Evolutionary conservation across 805 yeast genomes (phyloP).

Genomic region (Zygoascus biomembranicola): DNA sequence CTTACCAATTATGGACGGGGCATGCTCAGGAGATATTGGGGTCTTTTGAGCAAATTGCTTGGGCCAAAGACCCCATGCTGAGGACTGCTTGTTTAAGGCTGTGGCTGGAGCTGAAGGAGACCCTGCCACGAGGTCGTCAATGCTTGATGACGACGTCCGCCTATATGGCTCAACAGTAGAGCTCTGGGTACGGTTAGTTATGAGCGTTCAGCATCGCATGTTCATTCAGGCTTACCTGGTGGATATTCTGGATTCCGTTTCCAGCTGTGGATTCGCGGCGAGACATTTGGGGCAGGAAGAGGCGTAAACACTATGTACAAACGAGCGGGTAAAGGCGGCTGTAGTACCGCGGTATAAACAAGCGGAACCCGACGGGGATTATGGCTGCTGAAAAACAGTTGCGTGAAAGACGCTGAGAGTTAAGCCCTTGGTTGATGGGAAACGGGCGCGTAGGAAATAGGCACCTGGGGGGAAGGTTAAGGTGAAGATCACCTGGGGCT

Average conservation of each 20-base stretch:
- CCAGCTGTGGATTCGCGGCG: not conserved
- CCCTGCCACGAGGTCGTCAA: constrained; percentile 1
- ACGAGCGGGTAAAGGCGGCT: not conserved
- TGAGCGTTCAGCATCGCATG: not conserved
- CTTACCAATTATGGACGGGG: not conserved
- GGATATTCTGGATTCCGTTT: not conserved
- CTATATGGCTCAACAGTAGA: not conserved
- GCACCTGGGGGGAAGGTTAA: too few species aligned
- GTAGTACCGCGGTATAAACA: too few species aligned
- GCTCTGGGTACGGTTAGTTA: not conserved
- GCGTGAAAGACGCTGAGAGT: too few species aligned
- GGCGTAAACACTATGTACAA: not conserved
- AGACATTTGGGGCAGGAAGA: not conserved
- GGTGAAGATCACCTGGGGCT: too few species aligned
- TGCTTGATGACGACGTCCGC: constrained; percentile 2
- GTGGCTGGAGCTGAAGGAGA: not conserved
- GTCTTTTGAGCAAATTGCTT: not conserved
- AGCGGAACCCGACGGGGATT: too few species aligned
- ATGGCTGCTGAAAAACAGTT: too few species aligned
- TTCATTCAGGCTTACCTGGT: not conserved
- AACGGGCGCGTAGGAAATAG: too few species aligned
- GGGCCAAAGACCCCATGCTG: not conserved
- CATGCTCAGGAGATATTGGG: not conserved
- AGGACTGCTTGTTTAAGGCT: not conserved
- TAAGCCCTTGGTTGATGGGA: too few species aligned